Conservation (phyloP, 352 stramenopile species). For the Phytophthora constricta region DNA sequence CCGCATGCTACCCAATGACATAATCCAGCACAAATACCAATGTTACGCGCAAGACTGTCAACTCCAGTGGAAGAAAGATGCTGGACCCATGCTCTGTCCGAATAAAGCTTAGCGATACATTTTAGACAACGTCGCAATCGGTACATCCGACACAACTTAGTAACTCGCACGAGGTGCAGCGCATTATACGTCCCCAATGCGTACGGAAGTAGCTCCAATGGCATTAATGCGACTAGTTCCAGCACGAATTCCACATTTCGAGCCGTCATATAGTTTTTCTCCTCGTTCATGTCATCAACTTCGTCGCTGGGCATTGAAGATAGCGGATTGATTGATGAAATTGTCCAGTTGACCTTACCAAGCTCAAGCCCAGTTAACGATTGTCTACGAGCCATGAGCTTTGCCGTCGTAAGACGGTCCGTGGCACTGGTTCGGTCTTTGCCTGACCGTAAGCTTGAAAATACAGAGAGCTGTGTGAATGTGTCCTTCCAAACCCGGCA, state of each 20-base stretch:
- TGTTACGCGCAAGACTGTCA: slow-evolving; percentile 49
- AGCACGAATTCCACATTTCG: slow-evolving; percentile 44
- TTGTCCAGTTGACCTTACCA: slow-evolving; percentile 51
- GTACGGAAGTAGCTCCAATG: slow-evolving; percentile 53
- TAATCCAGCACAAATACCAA: slow-evolving; percentile 36
- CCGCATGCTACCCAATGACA: slow-evolving; percentile 65
- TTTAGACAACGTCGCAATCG: slow-evolving; percentile 44
- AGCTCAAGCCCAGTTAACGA: slow-evolving; percentile 15
- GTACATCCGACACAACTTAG: slow-evolving; percentile 63
- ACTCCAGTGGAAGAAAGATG: slow-evolving; percentile 62
- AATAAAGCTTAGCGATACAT: slow-evolving; percentile 60
- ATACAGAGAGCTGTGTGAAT: slow-evolving; percentile 52
- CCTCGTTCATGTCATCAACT: background rate
- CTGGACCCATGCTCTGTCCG: slow-evolving; percentile 44
- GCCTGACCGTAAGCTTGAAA: slow-evolving; percentile 49
- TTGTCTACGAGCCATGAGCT: background rate
- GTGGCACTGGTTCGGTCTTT: slow-evolving; percentile 44
- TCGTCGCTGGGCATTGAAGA: slow-evolving; percentile 30
- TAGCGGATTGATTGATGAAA: slow-evolving; percentile 42
- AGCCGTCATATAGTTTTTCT: slow-evolving; percentile 33
- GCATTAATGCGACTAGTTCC: slow-evolving; percentile 56
- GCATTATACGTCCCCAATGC: slow-evolving; percentile 45
- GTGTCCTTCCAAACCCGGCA: slow-evolving; percentile 44
- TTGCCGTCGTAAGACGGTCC: slow-evolving; percentile 1
- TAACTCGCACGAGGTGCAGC: slow-evolving; percentile 60